phyloP scores from a whole-genome alignment of 345 rosid species.

The Eucalyptus microcorys region DNA sequence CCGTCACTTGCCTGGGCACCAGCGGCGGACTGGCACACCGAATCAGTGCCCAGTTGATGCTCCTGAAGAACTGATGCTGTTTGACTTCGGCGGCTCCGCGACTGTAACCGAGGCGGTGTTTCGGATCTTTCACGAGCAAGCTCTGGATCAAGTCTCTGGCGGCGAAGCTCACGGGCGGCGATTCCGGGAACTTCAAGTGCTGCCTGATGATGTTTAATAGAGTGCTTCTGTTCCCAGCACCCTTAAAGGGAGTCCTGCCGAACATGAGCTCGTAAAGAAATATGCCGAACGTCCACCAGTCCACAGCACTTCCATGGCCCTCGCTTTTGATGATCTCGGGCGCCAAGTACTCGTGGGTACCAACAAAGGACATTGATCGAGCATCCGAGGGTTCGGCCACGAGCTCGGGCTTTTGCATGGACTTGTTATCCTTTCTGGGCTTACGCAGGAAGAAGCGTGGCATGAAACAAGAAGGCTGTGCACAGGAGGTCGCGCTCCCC shows the following conservation, averaged over 20 bases:
- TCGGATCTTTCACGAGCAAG: conserved; percentile 76
- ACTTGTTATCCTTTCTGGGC: conserved; percentile 19
- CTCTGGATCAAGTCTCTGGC: conserved; percentile 73
- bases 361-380: conserved; percentile 83
- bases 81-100: conserved; percentile 84
- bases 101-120: conserved; percentile 54
- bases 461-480: conserved; percentile 47
- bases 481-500: conserved; percentile 31
- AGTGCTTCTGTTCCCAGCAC: conserved; percentile 57
- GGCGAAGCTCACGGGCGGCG: conserved; percentile 64
- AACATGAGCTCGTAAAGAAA: conserved; percentile 75
- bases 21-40: conserved; percentile 77
- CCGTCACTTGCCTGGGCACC: conserved; percentile 24
- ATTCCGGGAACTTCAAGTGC: conserved; percentile 59
- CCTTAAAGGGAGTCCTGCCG: conserved; percentile 78
- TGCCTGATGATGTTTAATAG: conserved; percentile 67
- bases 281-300: conserved; percentile 93
- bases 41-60: conserved; percentile 77
- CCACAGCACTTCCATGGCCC: conserved; percentile 88
- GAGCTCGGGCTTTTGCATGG: conserved; percentile 46
- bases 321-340: conserved; percentile 84
- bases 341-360: conserved; percentile 84
- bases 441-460: conserved; percentile 37
- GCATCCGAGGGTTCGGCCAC: conserved; percentile 80
- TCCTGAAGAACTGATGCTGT: conserved; percentile 77